Conservation (phyloP, 2,329 filamentous ascomycete genomes). For the Fusarium metavorans region DNA sequence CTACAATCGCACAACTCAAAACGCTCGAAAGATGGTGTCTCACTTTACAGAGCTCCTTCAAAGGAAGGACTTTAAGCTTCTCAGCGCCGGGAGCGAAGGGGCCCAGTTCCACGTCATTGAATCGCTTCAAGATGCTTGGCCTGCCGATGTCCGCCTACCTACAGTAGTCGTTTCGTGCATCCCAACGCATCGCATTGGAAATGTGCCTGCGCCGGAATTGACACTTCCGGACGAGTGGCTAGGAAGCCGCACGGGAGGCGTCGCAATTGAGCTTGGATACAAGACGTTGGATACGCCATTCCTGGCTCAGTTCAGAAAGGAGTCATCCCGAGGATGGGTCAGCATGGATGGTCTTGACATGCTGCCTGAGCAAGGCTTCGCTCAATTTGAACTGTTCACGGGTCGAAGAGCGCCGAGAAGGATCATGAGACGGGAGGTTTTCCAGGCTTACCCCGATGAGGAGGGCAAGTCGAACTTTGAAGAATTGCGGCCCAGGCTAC, state of each 20-base stretch:
- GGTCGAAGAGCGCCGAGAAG: conserved; percentile 66
- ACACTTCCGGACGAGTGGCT: conserved; percentile 78
- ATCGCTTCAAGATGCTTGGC: conserved; percentile 73
- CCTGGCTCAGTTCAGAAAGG: conserved; percentile 72
- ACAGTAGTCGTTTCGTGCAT: conserved; percentile 84
- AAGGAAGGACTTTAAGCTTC: conserved; percentile 56
- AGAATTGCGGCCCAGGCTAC: conserved; percentile 52
- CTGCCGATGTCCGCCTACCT: conserved; percentile 69
- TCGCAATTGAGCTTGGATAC: conserved; percentile 81
- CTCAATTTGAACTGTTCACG: conserved; percentile 85
- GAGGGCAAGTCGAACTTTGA: conserved; percentile 55
- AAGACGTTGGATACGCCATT: conserved; percentile 79
- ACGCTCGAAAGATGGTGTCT: conserved; percentile 73
- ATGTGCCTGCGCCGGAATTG: conserved; percentile 75
- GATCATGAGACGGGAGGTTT: conserved; percentile 76
- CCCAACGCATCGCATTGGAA: conserved; percentile 75
- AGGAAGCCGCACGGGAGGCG: conserved; percentile 78
- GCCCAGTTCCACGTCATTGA: conserved; percentile 69
- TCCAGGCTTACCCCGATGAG: conserved; percentile 58
- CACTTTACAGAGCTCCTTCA: conserved; percentile 74
- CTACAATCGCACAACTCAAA: conserved; percentile 76
- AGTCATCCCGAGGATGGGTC: conserved; percentile 75
- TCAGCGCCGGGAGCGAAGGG: conserved; percentile 58
- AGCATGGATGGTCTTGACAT: conserved; percentile 81
- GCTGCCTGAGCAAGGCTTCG: conserved; percentile 82